Evolutionary conservation across 371 early-diverging fungal species (phyloP), one percentile per base, ranked within the genome.

Genomic region (Smittium culicis): DNA sequence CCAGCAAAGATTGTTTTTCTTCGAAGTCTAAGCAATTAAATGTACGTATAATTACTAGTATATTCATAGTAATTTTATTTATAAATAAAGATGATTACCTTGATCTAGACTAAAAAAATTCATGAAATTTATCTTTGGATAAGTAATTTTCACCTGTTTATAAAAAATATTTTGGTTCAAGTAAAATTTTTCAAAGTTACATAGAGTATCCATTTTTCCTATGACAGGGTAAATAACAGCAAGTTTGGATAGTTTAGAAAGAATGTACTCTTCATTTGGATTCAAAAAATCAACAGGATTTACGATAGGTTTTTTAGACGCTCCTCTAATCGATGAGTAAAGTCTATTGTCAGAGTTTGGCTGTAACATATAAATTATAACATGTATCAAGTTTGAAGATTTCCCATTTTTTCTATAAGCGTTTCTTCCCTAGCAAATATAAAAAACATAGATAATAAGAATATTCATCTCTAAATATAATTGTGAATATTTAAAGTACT

Each of bases 101-200:
- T 11, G 5, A 20, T 25, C 57, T 57, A 5, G 5, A 57, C 25
- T 25, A 3, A 57, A 35, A 64, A 64, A 64, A 35, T 45, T 45
- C 29, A 64, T 34, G 24, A 64, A 35, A 1, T 45, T 35, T 29
- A 64, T 64, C 25, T 64, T 35, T 64, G 65, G 65, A 45, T 34
- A 35, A 5, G n/a, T 34, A 16, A 34, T 35, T 35, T 54, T 32
- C 17, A 64, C 24, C 24, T 29, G 29, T 45, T 29, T 45, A 25
- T 16, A 34, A 34, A 64, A 64, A 34, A 64, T 1, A 14, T 34
- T 24, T 16, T 34, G 54, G 32, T 35, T 31, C n/a, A 45, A 35
- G 3, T 11, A 35, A 16, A 25, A 29, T 64, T 45, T 64, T 35
- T 29, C 65, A 45, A 29, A 14, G 25, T 45, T 34, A 27, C 35